Conservation (phyloP, 2,329 filamentous ascomycete species). For the Fonsecaea pugnacius region DNA sequence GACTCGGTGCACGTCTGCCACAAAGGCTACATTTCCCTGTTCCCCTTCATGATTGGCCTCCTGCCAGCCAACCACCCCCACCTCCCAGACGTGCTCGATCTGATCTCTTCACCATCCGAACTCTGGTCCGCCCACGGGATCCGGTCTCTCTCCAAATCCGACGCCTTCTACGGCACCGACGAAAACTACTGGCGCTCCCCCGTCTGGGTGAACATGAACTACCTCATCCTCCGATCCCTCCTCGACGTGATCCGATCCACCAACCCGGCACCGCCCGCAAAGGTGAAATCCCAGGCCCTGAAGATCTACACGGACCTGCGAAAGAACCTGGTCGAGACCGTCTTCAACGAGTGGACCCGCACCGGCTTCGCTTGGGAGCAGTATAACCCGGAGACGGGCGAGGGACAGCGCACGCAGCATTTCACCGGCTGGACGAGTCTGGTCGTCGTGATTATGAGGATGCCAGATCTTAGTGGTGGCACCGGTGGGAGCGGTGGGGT, state of each 20-base stretch:
- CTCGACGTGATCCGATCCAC: constrained; percentile 62
- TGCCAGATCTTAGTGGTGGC: constrained; percentile 68
- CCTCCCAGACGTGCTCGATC: constrained; percentile 73
- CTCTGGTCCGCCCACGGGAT: constrained; percentile 92
- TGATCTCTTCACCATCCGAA: constrained; percentile 79
- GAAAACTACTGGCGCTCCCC: constrained; percentile 98
- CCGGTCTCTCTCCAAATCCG: constrained; percentile 81
- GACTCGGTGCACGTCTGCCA: constrained; percentile 89
- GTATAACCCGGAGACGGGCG: constrained; percentile 90
- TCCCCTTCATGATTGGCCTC: constrained; percentile 87
- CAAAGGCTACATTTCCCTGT: constrained; percentile 92
- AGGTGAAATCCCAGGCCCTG: constrained; percentile 58
- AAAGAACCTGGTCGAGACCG: constrained; percentile 83
- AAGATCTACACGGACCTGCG: constrained; percentile 77
- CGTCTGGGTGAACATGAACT: constrained; percentile 96
- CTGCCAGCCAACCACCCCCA: constrained; percentile 73
- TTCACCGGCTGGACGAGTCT: constrained; percentile 99
- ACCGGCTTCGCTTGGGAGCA: constrained; percentile 99
- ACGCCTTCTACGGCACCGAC: constrained; percentile 80
- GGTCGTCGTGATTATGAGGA: constrained; percentile 95
- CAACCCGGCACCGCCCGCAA: constrained; percentile 23
- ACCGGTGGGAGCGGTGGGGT: constrained; percentile 1
- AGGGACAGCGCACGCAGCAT: constrained; percentile 93
- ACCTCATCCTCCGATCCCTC: constrained; percentile 78
- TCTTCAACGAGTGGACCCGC: constrained; percentile 83